A percentile compares a stretch with the other conserved stretches of the same genome.
Conservation (phyloP, 202 grass and related monocot species). For the Carex arenaria region DNA sequence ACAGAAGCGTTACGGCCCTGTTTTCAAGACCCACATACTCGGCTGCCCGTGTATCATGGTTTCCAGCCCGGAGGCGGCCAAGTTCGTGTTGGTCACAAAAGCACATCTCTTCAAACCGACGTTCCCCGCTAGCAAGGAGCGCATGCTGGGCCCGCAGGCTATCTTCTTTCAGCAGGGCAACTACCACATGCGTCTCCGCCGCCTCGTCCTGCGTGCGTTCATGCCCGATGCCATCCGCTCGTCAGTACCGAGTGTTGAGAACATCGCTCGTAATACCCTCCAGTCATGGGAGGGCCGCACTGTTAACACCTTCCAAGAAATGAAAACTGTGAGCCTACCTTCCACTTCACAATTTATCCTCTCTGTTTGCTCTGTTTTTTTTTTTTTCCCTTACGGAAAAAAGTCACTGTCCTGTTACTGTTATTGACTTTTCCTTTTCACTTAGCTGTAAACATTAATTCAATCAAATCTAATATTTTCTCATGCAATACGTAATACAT, state of each 20-base stretch:
- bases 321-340: slow-evolving; percentile 67
- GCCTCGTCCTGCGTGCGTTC: slow-evolving; percentile 76
- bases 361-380: not conserved
- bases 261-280: slow-evolving; percentile 48
- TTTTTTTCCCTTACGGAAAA: not conserved
- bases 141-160: slow-evolving; percentile 77
- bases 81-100: slow-evolving; percentile 84
- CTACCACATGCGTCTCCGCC: slow-evolving; percentile 82
- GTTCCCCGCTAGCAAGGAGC: slow-evolving; percentile 95
- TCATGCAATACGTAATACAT: not conserved
- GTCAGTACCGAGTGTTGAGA: slow-evolving; percentile 57
- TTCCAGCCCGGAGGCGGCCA: slow-evolving; percentile 88
- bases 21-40: slow-evolving; percentile 95
- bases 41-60: slow-evolving; percentile 94
- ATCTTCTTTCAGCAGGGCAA: slow-evolving; percentile 97
- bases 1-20: slow-evolving; percentile 57
- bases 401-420: not conserved
- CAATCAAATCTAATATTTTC: not conserved
- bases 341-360: not conserved
- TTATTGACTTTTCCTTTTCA: not conserved
- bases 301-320: slow-evolving; percentile 97
- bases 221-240: slow-evolving; percentile 75
- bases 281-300: slow-evolving; percentile 50
- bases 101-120: slow-evolving; percentile 97
- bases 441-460: not conserved